Evolutionary conservation across 2,329 filamentous ascomycete genomes (phyloP).

Genomic region (Aspergillus unguis): DNA sequence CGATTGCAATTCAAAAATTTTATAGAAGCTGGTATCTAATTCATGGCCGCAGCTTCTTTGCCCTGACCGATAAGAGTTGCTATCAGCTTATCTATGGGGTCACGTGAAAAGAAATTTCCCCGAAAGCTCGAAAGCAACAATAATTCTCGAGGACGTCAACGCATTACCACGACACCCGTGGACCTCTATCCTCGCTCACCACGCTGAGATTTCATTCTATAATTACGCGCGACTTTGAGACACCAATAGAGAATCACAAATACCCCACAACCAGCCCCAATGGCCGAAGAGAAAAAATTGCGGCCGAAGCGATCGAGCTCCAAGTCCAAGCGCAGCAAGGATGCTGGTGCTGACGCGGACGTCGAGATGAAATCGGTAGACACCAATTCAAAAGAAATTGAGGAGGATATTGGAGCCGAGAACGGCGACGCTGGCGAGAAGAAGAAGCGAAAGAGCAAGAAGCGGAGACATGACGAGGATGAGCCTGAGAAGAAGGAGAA

Average conservation of each 20-base stretch:
- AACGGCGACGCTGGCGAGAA: slow-evolving; percentile 14
- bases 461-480: slow-evolving; percentile 16
- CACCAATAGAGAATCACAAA: no score
- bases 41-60: no score
- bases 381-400: neutral
- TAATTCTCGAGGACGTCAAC: slow-evolving; percentile 2
- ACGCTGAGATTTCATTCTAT: neutral
- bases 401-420: slow-evolving; percentile 2
- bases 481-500: slow-evolving; percentile 12
- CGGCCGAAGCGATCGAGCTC: slow-evolving; percentile 53
- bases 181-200: no score
- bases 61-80: no score
- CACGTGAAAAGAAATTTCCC: slow-evolving; percentile 18
- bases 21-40: no score
- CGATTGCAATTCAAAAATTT: no score
- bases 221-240: slow-evolving; percentile 8
- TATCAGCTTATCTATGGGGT: neutral
- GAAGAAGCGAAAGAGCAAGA: slow-evolving; percentile 24
- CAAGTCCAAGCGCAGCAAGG: slow-evolving; percentile 55
- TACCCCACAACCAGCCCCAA: slow-evolving; percentile 10
- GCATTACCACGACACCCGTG: no score
- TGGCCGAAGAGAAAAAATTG: slow-evolving; percentile 22
- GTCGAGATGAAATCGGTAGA: neutral
- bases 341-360: slow-evolving; percentile 10
- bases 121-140: neutral